Evolutionary conservation across 805 yeast genomes (phyloP).

Genomic region (Ogataea methanolica): DNA sequence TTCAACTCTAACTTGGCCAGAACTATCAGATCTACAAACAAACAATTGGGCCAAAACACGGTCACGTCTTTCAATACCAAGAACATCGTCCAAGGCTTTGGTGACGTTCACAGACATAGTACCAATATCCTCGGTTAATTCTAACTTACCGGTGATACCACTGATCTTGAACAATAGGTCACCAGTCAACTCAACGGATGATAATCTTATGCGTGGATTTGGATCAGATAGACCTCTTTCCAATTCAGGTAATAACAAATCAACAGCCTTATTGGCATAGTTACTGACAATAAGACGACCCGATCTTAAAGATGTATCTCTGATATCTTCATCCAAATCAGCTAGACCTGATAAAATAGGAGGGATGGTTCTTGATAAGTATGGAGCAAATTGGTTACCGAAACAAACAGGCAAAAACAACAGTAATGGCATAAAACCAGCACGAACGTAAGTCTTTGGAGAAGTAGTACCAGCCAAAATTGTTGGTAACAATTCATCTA

Average conservation of each 20-base stretch:
- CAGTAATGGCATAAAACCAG: slow-evolving; percentile 87
- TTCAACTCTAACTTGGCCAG: slow-evolving; percentile 82
- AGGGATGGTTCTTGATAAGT: slow-evolving; percentile 80
- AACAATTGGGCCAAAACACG: slow-evolving; percentile 80
- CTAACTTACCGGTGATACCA: slow-evolving; percentile 79
- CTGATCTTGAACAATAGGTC: slow-evolving; percentile 91
- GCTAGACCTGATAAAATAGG: slow-evolving; percentile 90
- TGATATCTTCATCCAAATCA: slow-evolving; percentile 77
- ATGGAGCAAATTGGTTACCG: slow-evolving; percentile 88
- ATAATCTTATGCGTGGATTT: slow-evolving; percentile 81
- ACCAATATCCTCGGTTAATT: slow-evolving; percentile 51
- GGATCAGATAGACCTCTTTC: slow-evolving; percentile 83
- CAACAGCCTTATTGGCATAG: slow-evolving; percentile 90
- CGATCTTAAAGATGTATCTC: slow-evolving; percentile 86
- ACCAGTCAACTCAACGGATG: slow-evolving; percentile 93
- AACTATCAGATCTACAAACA: slow-evolving; percentile 88
- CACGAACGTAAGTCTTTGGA: slow-evolving; percentile 69
- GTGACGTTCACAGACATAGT: slow-evolving; percentile 48
- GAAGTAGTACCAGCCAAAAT: slow-evolving; percentile 69
- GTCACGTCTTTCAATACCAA: slow-evolving; percentile 88
- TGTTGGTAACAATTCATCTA: slow-evolving; percentile 84
- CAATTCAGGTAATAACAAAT: slow-evolving; percentile 86
- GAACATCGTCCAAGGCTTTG: slow-evolving; percentile 63
- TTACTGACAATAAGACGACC: slow-evolving; percentile 89
- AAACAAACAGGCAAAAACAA: slow-evolving; percentile 91